A percentile compares a stretch with the other conserved stretches of the same genome.
phyloP scores from a whole-genome alignment of 495 filamentous ascomycete species.

The Rhypophila decipiens region DNA sequence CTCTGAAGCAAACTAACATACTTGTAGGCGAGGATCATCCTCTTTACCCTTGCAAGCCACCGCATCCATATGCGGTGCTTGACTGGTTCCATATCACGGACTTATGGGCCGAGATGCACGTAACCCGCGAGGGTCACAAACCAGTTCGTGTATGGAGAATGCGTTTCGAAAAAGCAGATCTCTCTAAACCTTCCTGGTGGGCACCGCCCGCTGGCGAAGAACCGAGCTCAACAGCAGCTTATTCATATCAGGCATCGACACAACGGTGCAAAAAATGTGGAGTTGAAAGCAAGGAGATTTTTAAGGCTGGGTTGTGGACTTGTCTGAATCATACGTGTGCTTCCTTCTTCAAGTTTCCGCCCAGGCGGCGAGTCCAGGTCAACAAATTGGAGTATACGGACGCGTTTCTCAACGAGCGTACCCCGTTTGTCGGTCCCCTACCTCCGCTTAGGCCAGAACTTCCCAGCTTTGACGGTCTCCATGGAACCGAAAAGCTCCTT shows the following conservation, averaged over 20 bases:
- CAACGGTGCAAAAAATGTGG: slow-evolving; percentile 16
- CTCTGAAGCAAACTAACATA: slow-evolving; percentile 5
- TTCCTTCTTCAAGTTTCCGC: slow-evolving; percentile 48
- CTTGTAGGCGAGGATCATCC: slow-evolving; percentile 46
- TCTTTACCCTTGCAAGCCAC: slow-evolving; percentile 46
- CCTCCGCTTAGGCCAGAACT: slow-evolving; percentile 32
- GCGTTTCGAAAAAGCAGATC: slow-evolving; percentile 65
- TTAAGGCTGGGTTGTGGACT: slow-evolving; percentile 56
- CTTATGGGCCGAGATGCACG: slow-evolving; percentile 60
- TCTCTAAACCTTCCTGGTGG: slow-evolving; percentile 64
- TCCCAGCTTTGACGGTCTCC: slow-evolving; percentile 1
- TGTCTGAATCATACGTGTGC: slow-evolving; percentile 57
- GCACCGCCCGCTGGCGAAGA: neutral
- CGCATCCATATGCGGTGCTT: slow-evolving; percentile 63
- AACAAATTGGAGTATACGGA: slow-evolving; percentile 47
- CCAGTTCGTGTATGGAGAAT: slow-evolving; percentile 46
- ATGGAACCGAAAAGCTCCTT: slow-evolving; percentile 31
- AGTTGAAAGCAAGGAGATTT: slow-evolving; percentile 36
- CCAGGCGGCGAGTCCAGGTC: slow-evolving; percentile 11
- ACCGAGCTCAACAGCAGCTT: neutral
- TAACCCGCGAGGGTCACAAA: slow-evolving; percentile 9
- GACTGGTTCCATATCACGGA: slow-evolving; percentile 67
- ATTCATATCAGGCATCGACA: slow-evolving; percentile 14
- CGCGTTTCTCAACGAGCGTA: slow-evolving; percentile 49
- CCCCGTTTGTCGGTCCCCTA: slow-evolving; percentile 3